Evolutionary conservation across 352 stramenopile species (phyloP), one percentile per base, ranked within the genome.

Genomic region (Phytophthora palmivora): DNA sequence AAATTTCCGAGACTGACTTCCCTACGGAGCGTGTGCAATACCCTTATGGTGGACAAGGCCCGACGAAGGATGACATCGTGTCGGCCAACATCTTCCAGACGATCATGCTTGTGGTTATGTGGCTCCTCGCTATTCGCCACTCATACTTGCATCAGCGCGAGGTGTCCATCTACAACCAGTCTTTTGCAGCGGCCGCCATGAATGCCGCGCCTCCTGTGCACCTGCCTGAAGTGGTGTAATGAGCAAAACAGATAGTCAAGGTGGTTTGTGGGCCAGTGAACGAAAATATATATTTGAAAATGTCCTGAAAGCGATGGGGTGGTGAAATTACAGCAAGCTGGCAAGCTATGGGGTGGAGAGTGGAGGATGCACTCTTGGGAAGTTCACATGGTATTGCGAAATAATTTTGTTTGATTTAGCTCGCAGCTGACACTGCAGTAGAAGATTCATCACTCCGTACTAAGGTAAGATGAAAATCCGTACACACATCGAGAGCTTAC

Each of bases 61-160:
- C 87, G 2, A 90, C 84, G 12, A 89, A 92, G 37, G 85, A 95
- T 10, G 87, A 95, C 42, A 87, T 95, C 28, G 84, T 95, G 33
- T 93, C 84, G 46, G 84, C 84, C 22, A 94, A 93, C 63, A 72
- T 95, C 14, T 91, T 95, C 58, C 84, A 95, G 63, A 82, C 82
- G 39, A 77, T 95, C 53, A 88, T 95, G 73, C 79, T 95, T 21
- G 68, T 88, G 22, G 69, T 91, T 26, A 94, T 95, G 84, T 95
- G 85, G 83, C 43, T 93, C 53, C 76, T 93, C 36, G 82, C 84
- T 21, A 88, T 95, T 41, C 79, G 79, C 22, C 87, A 95, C 50
- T 91, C 84, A 48, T 90, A 91, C 55, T 67, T 73, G 60, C 87
- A 95, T 47, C 76, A 89, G 58, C 71, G 71, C 0, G 87, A 95